Conservation (phyloP, 2,329 filamentous ascomycete species). For the Paraphoma chrysanthemicola region DNA sequence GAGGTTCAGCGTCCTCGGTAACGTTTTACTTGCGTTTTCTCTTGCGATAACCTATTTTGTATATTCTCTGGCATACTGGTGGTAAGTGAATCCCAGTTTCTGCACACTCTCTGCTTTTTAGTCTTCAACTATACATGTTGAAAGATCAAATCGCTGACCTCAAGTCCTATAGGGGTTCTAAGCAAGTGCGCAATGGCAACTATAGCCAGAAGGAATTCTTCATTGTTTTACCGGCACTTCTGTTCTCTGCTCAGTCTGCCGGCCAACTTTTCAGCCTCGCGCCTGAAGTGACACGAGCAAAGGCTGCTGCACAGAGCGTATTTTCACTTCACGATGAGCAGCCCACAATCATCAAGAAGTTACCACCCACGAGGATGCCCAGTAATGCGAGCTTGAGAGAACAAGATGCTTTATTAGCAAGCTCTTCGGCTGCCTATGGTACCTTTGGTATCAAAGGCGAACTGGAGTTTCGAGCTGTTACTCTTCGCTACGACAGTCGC, state of each 20-base stretch:
- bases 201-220: slow-evolving; percentile 54
- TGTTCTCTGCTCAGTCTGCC: slow-evolving; percentile 56
- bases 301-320: slow-evolving; percentile 53
- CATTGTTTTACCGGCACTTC: slow-evolving; percentile 53
- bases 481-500: slow-evolving; percentile 40
- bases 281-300: slow-evolving; percentile 54
- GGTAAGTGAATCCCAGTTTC: slow-evolving; percentile 32
- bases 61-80: slow-evolving; percentile 59
- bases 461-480: slow-evolving; percentile 43
- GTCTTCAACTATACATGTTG: too few species aligned
- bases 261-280: slow-evolving; percentile 56
- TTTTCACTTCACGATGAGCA: slow-evolving; percentile 51
- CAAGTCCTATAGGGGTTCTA: slow-evolving; percentile 41
- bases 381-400: slow-evolving; percentile 1
- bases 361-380: neutral
- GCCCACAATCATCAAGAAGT: slow-evolving; percentile 46
- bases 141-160: neutral
- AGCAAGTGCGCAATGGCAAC: slow-evolving; percentile 52
- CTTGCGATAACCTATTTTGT: slow-evolving; percentile 56
- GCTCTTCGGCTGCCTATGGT: slow-evolving; percentile 23
- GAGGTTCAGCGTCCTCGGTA: slow-evolving; percentile 50
- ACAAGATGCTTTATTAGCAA: slow-evolving; percentile 15
- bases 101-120: too few species aligned
- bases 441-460: slow-evolving; percentile 31
- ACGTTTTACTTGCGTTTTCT: slow-evolving; percentile 53